A percentile compares a stretch with the other conserved stretches of the same genome.
phyloP scores from a whole-genome alignment of 2,329 filamentous ascomycete species.

The Aspergillus sp. region DNA sequence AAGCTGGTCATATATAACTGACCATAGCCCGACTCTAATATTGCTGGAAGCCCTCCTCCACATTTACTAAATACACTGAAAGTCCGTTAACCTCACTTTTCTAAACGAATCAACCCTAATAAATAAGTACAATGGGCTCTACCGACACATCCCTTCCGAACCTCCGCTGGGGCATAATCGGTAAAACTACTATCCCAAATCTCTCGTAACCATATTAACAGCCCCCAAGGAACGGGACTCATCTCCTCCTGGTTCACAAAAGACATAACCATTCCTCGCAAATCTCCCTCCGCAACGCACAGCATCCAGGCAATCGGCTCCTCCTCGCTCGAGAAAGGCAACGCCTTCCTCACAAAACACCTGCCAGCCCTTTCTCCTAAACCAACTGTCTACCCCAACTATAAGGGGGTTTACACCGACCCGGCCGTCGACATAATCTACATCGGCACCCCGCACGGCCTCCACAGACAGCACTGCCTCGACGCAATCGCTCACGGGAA shows the following conservation, averaged over 20 bases:
- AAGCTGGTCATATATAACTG: no score
- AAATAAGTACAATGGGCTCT: not conserved
- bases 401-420: constrained; percentile 72
- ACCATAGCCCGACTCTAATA: no score
- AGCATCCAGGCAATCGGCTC: constrained; percentile 6
- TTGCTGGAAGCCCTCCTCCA: no score
- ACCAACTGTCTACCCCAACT: constrained; percentile 62
- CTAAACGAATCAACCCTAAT: no score
- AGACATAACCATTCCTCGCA: not conserved
- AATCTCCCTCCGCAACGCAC: not conserved
- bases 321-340: constrained; percentile 1
- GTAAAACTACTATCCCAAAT: not conserved
- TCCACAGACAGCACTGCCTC: constrained; percentile 82
- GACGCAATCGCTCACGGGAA: constrained; percentile 76
- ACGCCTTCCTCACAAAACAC: not conserved
- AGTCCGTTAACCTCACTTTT: no score
- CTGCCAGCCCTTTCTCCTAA: not conserved
- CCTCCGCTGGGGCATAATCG: constrained; percentile 7
- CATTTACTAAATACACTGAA: no score
- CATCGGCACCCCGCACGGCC: constrained; percentile 78
- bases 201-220: not conserved
- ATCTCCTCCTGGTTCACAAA: constrained; percentile 7
- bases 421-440: constrained; percentile 76
- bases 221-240: not conserved
- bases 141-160: not conserved